Base-by-base conservation (phyloP, 441 rosid genomes). In the Dalechampia spathulata region DNA sequence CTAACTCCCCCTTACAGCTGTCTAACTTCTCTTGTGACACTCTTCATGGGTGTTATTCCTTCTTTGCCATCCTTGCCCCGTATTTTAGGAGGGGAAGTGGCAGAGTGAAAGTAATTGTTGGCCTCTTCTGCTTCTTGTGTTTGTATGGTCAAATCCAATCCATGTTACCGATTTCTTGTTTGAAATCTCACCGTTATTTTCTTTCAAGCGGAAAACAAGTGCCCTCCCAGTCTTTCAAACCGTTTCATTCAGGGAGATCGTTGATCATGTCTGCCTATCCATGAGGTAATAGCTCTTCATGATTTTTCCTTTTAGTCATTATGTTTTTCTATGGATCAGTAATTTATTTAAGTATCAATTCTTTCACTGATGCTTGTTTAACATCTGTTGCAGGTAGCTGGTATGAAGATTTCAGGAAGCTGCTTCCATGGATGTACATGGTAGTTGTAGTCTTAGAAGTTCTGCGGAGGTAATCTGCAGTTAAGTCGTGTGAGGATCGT, bases 31-130 rank as follows among this genome's bases (percentile, higher is more conserved):
- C 26, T 39, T 12, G 22, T 9, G 38, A 44, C 66, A 34, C 61
- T 55, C 56, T 37, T 17, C 46, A 20, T 36, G 69, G 61, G 62
- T 72, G 70, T 65, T 56, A 34, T 60, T 64, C 59, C 73, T 40
- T 64, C 64, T 66, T 64, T 48, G 10, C 73, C 77, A 58, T 60
- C 68, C 70, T 78, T 80, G 67, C 71, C 59, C 71, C 59, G 63
- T 60, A 73, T 77, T 86, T 86, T 75, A 47, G 23, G 56, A 67
- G 61, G 60, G 75, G 64, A 83, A 70, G 74, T 64, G 74, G 83
- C 59, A 63, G 58, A 68, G 36, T 53, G 57, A 63, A 62, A 26
- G 51, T 21, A 61, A 65, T 49, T 54, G 37, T 56, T 58, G 60
- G 56, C 58, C 26, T 8, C 65, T 40, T 70, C 65, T 70, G 74